These are phyloP conservation scores for Penicillium odoratum DNA, from an alignment of 495 filamentous ascomycete genomes.

Conservation along the genomic window DNA sequence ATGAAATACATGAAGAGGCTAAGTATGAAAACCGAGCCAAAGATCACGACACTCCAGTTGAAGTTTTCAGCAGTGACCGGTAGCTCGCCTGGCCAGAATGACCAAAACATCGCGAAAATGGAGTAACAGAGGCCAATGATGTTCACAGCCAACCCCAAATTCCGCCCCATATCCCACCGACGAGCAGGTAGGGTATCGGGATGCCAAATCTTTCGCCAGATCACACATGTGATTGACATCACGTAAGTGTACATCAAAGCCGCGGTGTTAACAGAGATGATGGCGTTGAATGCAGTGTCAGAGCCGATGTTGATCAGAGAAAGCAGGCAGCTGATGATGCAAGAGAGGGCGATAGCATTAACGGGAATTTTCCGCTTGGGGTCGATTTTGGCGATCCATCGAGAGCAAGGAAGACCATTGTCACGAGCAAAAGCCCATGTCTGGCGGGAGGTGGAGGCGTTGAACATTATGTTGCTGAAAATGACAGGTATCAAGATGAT, in stretches of 20 bases:
- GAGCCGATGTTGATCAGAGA: slow-evolving; percentile 47
- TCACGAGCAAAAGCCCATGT: slow-evolving; percentile 48
- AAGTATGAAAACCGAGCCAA: slow-evolving; percentile 35
- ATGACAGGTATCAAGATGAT: slow-evolving; percentile 39
- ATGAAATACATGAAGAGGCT: slow-evolving; percentile 35
- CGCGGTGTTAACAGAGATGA: slow-evolving; percentile 43
- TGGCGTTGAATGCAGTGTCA: slow-evolving; percentile 44
- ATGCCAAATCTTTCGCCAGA: slow-evolving; percentile 37
- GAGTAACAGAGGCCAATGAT: slow-evolving; percentile 35
- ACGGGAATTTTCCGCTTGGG: slow-evolving; percentile 44
- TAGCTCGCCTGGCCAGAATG: slow-evolving; percentile 41
- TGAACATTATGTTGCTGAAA: slow-evolving; percentile 34
- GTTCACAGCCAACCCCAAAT: slow-evolving; percentile 35
- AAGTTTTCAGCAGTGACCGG: slow-evolving; percentile 45
- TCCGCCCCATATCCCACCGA: slow-evolving; percentile 42
- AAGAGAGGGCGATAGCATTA: slow-evolving; percentile 39
- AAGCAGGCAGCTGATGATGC: slow-evolving; percentile 32
- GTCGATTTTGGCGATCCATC: slow-evolving; percentile 36
- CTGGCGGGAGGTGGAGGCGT: slow-evolving; percentile 39
- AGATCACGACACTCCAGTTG: slow-evolving; percentile 53
- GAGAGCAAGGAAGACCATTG: slow-evolving; percentile 36
- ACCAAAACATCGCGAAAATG: slow-evolving; percentile 43
- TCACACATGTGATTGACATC: slow-evolving; percentile 41
- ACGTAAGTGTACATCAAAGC: slow-evolving; percentile 45
- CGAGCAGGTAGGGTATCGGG: slow-evolving; percentile 40